These are phyloP conservation scores for Vitis amurensis DNA, from an alignment of 164 flowering plant genomes.

Conservation along the genomic window DNA sequence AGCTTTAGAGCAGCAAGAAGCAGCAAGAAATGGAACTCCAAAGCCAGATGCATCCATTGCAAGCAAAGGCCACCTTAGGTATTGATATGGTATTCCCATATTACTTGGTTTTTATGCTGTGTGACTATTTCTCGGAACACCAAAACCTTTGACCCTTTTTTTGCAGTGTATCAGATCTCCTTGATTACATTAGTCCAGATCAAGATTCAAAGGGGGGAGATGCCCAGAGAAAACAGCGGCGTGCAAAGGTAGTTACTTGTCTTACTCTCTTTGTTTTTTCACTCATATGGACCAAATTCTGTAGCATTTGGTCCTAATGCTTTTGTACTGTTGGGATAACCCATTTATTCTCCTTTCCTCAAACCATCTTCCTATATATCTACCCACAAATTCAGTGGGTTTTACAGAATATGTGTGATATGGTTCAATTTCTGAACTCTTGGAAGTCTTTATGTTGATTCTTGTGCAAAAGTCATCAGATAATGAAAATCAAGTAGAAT, in stretches of 20 bases:
- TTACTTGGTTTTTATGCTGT: conserved; percentile 23
- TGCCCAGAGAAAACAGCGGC: conserved; percentile 60
- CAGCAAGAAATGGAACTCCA: conserved; percentile 80
- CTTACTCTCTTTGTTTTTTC: too few relatives aligned
- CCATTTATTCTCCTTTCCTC: too few relatives aligned
- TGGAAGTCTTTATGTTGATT: too few relatives aligned
- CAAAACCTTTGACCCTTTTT: conserved; percentile 28
- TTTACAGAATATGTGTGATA: too few relatives aligned
- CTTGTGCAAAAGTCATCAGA: too few relatives aligned
- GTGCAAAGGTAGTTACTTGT: conserved; percentile 55
- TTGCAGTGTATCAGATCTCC: conserved; percentile 92
- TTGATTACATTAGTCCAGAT: conserved; percentile 84
- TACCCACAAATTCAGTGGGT: too few relatives aligned
- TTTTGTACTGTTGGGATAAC: neutral
- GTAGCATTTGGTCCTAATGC: neutral
- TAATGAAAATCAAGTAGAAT: too few relatives aligned
- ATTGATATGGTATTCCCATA: conserved; percentile 44
- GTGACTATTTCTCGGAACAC: neutral
- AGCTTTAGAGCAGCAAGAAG: conserved; percentile 92
- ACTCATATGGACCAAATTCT: neutral
- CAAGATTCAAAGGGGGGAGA: conserved; percentile 60
- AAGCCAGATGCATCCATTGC: conserved; percentile 90
- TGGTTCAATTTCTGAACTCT: too few relatives aligned
- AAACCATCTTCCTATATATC: too few relatives aligned
- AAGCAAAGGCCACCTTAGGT: conserved; percentile 98